phyloP scores from a whole-genome alignment of 305 asterid genomes.

The Rubia tinctorum region DNA sequence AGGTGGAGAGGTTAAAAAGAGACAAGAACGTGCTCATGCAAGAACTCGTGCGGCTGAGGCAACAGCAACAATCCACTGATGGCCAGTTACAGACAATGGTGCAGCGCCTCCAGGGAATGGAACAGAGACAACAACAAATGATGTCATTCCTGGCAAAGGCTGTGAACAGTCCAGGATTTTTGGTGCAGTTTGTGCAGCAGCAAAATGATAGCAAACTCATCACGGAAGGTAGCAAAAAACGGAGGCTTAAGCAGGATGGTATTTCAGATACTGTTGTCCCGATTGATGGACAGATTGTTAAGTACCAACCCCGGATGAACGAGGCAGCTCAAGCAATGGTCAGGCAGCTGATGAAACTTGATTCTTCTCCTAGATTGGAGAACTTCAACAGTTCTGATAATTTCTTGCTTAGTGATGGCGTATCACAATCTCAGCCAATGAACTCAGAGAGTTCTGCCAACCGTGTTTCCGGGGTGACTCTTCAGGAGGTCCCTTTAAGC shows the following conservation, averaged over 20 bases:
- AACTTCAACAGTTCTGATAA: constrained; percentile 46
- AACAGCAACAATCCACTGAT: constrained; percentile 83
- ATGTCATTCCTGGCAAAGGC: constrained; percentile 93
- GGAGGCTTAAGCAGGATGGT: constrained; percentile 66
- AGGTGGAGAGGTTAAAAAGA: constrained; percentile 83
- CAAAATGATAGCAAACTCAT: constrained; percentile 54
- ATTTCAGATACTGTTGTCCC: constrained; percentile 30
- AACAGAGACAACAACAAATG: constrained; percentile 93
- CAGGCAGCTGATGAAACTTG: constrained; percentile 56
- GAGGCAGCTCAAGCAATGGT: constrained; percentile 80
- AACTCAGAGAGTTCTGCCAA: constrained; percentile 35
- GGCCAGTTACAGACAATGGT: constrained; percentile 63
- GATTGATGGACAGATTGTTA: constrained; percentile 67
- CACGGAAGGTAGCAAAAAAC: constrained; percentile 67
- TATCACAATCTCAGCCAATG: no score
- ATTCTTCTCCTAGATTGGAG: constrained; percentile 60
- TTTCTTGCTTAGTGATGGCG: no score
- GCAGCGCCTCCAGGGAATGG: constrained; percentile 88
- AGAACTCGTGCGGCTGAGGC: constrained; percentile 81
- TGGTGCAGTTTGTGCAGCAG: constrained; percentile 83
- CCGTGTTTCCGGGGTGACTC: constrained; percentile 58
- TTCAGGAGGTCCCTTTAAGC: constrained; percentile 53
- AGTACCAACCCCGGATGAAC: constrained; percentile 70
- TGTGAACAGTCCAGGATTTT: constrained; percentile 84
- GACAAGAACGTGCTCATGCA: constrained; percentile 92